phyloP scores from a whole-genome alignment of 1,284 basidiomycete genomes.

The Violaceomyces palustris region DNA sequence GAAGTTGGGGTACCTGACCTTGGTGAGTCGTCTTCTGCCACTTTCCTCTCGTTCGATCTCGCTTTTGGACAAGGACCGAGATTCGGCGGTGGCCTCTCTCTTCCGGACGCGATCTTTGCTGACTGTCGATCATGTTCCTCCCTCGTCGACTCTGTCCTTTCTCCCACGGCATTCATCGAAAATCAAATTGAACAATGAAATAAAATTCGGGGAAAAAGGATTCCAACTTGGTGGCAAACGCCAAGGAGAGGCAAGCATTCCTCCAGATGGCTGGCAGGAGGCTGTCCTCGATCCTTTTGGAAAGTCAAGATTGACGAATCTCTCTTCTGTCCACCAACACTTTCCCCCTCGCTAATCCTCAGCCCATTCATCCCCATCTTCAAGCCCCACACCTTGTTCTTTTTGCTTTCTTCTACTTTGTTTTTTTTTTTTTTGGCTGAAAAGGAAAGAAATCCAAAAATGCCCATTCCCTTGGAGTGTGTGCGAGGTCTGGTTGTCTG shows the following conservation, averaged over 20 bases:
- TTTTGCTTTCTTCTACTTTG: conserved; percentile 1
- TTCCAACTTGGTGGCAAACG: conserved; percentile 23
- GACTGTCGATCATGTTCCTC: background rate
- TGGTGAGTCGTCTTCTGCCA: background rate
- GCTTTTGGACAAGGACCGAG: background rate
- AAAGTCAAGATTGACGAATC: background rate
- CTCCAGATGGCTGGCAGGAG: conserved; percentile 39
- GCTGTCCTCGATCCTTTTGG: conserved; percentile 27
- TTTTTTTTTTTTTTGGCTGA: conserved; percentile 2
- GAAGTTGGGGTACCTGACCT: conserved; percentile 23
- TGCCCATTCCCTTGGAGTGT: too few relatives aligned
- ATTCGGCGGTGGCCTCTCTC: too few relatives aligned
- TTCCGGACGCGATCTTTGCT: background rate
- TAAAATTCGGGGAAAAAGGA: too few relatives aligned
- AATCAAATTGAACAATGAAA: too few relatives aligned
- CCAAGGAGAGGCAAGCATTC: conserved; percentile 30
- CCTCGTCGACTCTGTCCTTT: background rate
- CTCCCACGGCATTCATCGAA: too few relatives aligned
- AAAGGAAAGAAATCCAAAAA: background rate
- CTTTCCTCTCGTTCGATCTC: background rate
- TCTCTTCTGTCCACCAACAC: background rate
- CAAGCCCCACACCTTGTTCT: background rate
- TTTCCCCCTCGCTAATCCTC: background rate
- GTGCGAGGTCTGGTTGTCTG: too few relatives aligned
- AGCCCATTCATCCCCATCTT: background rate